Percentiles rank a stretch among this genome's conserved stretches.
phyloP scores from a whole-genome alignment of 495 filamentous ascomycete species.

The Xylaria cubensis region DNA sequence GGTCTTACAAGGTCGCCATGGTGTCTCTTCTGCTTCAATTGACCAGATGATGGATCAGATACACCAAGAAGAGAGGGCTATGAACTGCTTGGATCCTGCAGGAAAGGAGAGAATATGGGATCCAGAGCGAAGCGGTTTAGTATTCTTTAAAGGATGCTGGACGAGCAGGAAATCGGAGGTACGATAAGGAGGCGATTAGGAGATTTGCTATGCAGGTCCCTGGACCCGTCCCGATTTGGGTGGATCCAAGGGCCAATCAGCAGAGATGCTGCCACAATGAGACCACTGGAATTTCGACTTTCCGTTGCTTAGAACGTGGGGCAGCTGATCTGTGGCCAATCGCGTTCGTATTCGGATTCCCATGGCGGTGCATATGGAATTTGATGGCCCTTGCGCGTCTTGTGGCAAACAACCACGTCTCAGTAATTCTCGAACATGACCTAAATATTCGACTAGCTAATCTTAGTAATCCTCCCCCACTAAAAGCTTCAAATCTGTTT shows the following conservation, averaged over 20 bases:
- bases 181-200: slow-evolving; percentile 39
- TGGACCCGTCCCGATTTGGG: slow-evolving; percentile 5
- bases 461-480: too few relatives aligned
- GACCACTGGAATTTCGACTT: slow-evolving; percentile 40
- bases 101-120: slow-evolving; percentile 18
- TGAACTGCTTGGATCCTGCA: slow-evolving; percentile 24
- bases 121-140: slow-evolving; percentile 28
- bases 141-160: slow-evolving; percentile 29
- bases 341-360: slow-evolving; percentile 33
- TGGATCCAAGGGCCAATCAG: slow-evolving; percentile 38
- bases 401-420: slow-evolving; percentile 18
- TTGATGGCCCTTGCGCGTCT: background rate
- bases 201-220: slow-evolving; percentile 32
- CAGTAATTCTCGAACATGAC: too few relatives aligned
- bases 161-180: slow-evolving; percentile 30
- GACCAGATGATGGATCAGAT: background rate
- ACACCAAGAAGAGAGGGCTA: slow-evolving; percentile 9
- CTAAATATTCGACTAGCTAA: too few relatives aligned
- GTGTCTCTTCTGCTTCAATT: slow-evolving; percentile 23
- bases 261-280: slow-evolving; percentile 42
- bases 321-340: slow-evolving; percentile 9
- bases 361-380: background rate
- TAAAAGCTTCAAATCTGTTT: too few relatives aligned
- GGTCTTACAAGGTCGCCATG: slow-evolving; percentile 53
- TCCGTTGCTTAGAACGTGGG: slow-evolving; percentile 25